Base-by-base conservation (phyloP, 495 filamentous ascomycete genomes). In the Letharia columbiana region DNA sequence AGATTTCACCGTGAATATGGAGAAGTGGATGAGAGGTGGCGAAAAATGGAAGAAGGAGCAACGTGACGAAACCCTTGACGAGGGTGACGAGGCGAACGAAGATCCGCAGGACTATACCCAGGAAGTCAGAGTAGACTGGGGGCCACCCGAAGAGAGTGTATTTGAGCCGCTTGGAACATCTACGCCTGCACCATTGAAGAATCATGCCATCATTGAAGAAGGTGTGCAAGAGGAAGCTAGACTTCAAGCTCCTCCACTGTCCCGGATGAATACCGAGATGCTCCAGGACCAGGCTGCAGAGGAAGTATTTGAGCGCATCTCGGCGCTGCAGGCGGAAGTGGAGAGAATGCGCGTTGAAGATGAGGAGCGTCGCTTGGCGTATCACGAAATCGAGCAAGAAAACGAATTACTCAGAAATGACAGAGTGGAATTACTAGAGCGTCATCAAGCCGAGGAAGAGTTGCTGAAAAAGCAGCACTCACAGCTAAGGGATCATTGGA, bases 1-100 rank as follows among this genome's bases (percentile, higher is more conserved):
- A 44, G 81, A 83, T 66, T 83, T 83, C 44, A 83, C 81, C 0
- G 70, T 77, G 37, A 80, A 82, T 60, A 62, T 83, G 67, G 80
- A 81, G 54, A 76, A 76, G 58, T 83, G 81, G 66, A 71, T 83
- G 61, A 74, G 77, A 68, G 79, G 78, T 8, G 75, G 77, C 4
- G 67, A 74, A 15, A 71, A 74, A 56, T 67, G 67, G 58, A 65
- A 75, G 63, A 63, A 73, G 39, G 65, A 70, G 39, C 64, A 72
- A 2, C 66, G 71, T 5, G 67, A 61, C 3, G 62, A 71, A 23
- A 69, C 67, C 13, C 63, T 70, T n/a, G 17, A 23, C 42, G 68
- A 71, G 17, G 59, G 56, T 11, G 45, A 65, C 31, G 68, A 67
- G 20, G 50, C 31, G 17, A 50, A 68, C 8, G 62, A 61, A n/a